Base-by-base conservation (phyloP, 176 grass and related monocot genomes). In the Musa acuminata region DNA sequence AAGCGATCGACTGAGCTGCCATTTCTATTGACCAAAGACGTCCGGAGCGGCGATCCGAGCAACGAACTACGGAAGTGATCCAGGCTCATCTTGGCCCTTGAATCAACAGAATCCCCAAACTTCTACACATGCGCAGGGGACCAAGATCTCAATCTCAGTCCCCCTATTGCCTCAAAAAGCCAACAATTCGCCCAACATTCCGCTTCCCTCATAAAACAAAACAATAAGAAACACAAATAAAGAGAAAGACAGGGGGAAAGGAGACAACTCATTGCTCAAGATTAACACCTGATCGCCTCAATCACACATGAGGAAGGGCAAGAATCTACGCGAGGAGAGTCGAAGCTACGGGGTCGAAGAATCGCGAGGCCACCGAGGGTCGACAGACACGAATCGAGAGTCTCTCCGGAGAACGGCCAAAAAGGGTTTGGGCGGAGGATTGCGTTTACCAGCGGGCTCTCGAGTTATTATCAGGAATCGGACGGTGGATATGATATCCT, bases 71-170 rank as follows among this genome's bases (percentile, higher is more conserved):
- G 65, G 58, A 77, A 82, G 80, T 59, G 84, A 76, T 80, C 75
- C 49, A 78, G 79, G 50, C 78, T 80, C 95, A 94, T 99, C 89
- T 76, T 85, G 73, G 21, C 17, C 43, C 51, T 65, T 49, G 14
- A 21, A 8, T 19, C 57, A 62, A 23, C 26, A 19, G 35, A 70
- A 50, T 70, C 35, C 67, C 35, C 17, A 14, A 14, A 72, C 77
- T 58, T 26, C 11, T 3, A 54, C 50, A 55, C 80, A 83, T 87
- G 50, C 52, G 67, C 52, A 83, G 70, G 85, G 85, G 85, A 80
- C 85, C 85, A 87, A 87, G 85, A 87, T 80, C 59, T 80, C 27
- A 77, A 77, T 87, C 85, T 80, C 64, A 83, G 85, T 87, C 81
- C 85, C 85, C 85, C 49, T 50, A 13, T 70, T 11, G 48, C 72